Percentiles rank a stretch among this genome's conserved stretches.
phyloP scores from a whole-genome alignment of 495 filamentous ascomycete genomes.

The Delitschia confertaspora region DNA sequence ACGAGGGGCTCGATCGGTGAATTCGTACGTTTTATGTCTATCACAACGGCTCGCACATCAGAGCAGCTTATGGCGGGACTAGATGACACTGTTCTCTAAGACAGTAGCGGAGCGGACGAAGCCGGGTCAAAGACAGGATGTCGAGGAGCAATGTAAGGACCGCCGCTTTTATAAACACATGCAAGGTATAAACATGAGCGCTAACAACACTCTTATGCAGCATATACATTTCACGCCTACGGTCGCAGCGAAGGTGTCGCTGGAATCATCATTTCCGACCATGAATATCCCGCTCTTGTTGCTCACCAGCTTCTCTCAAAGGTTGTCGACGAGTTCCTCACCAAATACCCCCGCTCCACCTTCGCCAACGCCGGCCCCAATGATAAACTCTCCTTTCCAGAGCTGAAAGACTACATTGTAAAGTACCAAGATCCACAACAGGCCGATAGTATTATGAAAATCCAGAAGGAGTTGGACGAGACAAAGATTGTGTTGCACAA shows the following conservation, averaged over 20 bases:
- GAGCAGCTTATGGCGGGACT: background rate
- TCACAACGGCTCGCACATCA: background rate
- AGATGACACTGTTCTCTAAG: conserved; percentile 56
- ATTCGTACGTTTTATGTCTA: conserved; percentile 36
- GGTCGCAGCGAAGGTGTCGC: conserved; percentile 77
- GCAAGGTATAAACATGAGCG: conserved; percentile 6
- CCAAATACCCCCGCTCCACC: conserved; percentile 60
- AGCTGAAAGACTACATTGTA: conserved; percentile 71
- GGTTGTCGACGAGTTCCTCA: conserved; percentile 85
- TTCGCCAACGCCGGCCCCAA: conserved; percentile 49
- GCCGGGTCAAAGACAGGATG: conserved; percentile 81
- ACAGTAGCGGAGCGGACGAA: conserved; percentile 72
- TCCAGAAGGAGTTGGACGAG: conserved; percentile 94
- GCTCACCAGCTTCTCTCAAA: conserved; percentile 93
- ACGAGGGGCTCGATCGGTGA: conserved; percentile 57
- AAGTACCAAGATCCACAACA: conserved; percentile 85
- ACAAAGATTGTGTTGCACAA: conserved; percentile 97
- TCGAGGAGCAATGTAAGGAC: conserved; percentile 70
- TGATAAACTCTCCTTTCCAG: conserved; percentile 51
- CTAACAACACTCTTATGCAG: no score
- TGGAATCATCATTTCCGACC: conserved; percentile 75
- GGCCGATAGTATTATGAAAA: conserved; percentile 86
- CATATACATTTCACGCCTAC: conserved; percentile 85
- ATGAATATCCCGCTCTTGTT: conserved; percentile 72
- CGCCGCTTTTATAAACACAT: background rate